Evolutionary conservation across 805 yeast species (phyloP), one percentile per base, ranked within the genome.

Genomic region (Candida dendrica): DNA sequence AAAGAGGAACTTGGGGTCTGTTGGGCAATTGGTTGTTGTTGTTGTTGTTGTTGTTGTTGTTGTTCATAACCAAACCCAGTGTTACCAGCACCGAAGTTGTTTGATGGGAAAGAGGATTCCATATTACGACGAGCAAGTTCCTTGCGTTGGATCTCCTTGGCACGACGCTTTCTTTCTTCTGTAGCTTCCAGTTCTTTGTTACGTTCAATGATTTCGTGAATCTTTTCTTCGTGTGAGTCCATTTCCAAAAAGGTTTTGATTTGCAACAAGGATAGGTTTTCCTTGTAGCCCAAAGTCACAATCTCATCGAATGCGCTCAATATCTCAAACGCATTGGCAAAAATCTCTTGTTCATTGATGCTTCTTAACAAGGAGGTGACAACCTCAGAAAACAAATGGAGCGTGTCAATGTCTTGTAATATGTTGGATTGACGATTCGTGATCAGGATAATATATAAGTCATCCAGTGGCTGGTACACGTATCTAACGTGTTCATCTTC

Each of bases 211-310:
- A 93, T 90, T 61, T 93, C 97, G 71, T 93, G 98, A 59, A 95
- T 91, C 71, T 87, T 91, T 68, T 93, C 99, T 66, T 93, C 98
- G 62, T 93, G 97, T 34, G 95, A 85, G 66, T 93, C 98, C 98
- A 93, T 91, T 60, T 88, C 91, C 68, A 93, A 71, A 65, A 86
- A 91, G 11, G 95, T 86, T 61, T 77, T 79, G 49, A 93, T 84
- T 68, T 93, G 98, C 45, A 80, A 63, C 49, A 83, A 61, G 1
- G 93, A 78, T 50, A 91, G 68, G 63, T 88, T 84, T 63, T 93
- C 99, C 50, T 86, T 80, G 69, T 83, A 88, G 15, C 98, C 98
- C 65, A 87, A 71, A 41, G 80, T 79, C 52, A 93, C 79, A 42
- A 93, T 85, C 66, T 93, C 98, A 63, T 93, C 98, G 57, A 93